These are phyloP conservation scores for Cucurbita maxima DNA, from an alignment of 306 rosid genomes.

Conservation along the genomic window DNA sequence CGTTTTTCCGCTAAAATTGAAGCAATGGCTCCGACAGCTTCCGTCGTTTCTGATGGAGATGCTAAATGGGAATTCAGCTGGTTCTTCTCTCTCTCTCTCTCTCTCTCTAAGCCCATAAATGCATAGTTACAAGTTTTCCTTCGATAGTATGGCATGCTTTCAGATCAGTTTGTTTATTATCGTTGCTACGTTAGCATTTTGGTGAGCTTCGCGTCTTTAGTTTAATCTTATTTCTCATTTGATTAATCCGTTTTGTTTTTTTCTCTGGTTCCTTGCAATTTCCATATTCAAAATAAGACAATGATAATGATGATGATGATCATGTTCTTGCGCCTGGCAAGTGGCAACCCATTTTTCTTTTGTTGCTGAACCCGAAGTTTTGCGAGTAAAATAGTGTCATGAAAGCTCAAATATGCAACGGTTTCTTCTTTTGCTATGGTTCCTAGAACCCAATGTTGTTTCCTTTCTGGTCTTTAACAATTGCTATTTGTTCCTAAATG, in stretches of 20 bases:
- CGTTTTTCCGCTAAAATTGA: neutral
- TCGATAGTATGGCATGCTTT: neutral
- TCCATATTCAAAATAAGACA: neutral
- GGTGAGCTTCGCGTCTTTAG: neutral
- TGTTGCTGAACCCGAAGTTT: neutral
- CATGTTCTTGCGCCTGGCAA: neutral
- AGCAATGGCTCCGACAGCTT: conserved; percentile 27
- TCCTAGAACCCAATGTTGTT: neutral
- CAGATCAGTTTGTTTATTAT: neutral
- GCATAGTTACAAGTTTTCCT: neutral
- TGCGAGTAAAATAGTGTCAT: neutral
- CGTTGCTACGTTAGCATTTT: neutral
- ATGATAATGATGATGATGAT: neutral
- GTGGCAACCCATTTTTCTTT: neutral
- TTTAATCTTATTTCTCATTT: neutral
- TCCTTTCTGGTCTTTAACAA: neutral
- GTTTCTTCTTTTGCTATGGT: neutral
- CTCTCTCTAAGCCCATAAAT: neutral
- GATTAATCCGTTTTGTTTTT: neutral
- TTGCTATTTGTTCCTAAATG: neutral
- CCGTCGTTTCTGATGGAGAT: conserved; percentile 11
- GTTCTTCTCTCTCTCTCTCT: conserved; percentile 15
- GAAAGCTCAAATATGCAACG: neutral
- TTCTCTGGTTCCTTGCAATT: neutral
- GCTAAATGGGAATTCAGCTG: conserved; percentile 48